Base-by-base conservation (phyloP, 1,139 yeast species). In the Scheffersomyces titani region DNA sequence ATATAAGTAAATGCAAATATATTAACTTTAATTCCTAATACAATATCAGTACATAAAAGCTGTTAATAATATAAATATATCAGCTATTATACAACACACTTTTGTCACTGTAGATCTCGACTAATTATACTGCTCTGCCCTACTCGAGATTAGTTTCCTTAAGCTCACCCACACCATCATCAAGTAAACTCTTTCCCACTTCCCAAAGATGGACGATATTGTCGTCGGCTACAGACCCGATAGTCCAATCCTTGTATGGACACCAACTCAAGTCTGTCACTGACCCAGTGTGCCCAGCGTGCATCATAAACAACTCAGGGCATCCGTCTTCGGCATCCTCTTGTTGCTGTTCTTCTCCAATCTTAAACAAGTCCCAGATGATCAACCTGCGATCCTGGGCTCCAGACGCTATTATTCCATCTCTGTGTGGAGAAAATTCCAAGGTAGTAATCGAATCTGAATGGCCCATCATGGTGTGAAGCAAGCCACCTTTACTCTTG, bases 261-360 rank as follows among this genome's bases (percentile, higher is more conserved):
- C 88, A 88, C 81, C 91, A 87, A 51, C 86, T 81, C 63, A 89
- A 78, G 68, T 90, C 96, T 45, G 87, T 86, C 11, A 90, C 88
- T 1, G 88, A 81, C 13, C 92, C 89, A 13, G 91, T 88, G 66
- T 89, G 96, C 19, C 96, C 96, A 46, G 94, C 96, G 65, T 90
- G 96, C 87, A 90, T 88, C 92, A 89, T 88, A 64, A 89, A 79
- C 47, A 89, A 72, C 67, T 90, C 96, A 6, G 94, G 92, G 51
- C 89, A 88, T 51, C 94, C 96, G 66, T 90, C 96, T 59, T 84
- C 88, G 47, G 88, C 90, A 61, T 89, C 89, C 66, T 89, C 96
- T 60, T 86, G 90, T 59, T 85, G 90, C 68, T 89, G 94, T 65
- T 89, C 96, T 63, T 87, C 90, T 1, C 96, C 96, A 44, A 89